Conservation (phyloP, 2,329 filamentous ascomycete genomes). For the Ophiobolus disseminans region DNA sequence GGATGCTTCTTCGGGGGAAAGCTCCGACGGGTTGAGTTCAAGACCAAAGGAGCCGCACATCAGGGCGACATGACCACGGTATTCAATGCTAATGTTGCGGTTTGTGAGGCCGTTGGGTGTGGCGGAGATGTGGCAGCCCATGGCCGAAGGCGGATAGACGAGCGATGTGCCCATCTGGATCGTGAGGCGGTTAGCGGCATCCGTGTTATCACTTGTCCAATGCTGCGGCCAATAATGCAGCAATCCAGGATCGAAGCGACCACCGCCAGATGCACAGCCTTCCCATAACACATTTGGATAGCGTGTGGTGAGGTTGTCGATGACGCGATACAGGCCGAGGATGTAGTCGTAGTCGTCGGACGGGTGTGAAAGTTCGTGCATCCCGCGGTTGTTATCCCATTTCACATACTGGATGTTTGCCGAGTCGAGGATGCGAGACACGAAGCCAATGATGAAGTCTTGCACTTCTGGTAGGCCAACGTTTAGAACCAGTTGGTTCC, state of each 20-base stretch:
- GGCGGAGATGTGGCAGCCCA: conserved; percentile 70
- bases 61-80: conserved; percentile 71
- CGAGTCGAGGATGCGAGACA: conserved; percentile 62
- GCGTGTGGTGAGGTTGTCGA: conserved; percentile 64
- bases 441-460: conserved; percentile 64
- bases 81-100: conserved; percentile 63
- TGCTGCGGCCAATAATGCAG: conserved; percentile 70
- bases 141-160: conserved; percentile 67
- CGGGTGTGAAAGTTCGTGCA: conserved; percentile 65
- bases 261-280: conserved; percentile 70
- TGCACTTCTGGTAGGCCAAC: conserved; percentile 67
- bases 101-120: conserved; percentile 66
- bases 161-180: conserved; percentile 71
- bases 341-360: conserved; percentile 66
- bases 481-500: conserved; percentile 69
- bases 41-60: conserved; percentile 73
- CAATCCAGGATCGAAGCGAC: conserved; percentile 68
- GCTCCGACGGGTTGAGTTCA: conserved; percentile 65
- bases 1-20: conserved; percentile 59
- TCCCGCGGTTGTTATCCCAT: conserved; percentile 72
- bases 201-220: conserved; percentile 72
- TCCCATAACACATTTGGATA: conserved; percentile 71
- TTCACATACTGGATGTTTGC: conserved; percentile 68
- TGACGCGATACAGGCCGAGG: conserved; percentile 68
- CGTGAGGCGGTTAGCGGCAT: conserved; percentile 65